Conservation (phyloP, 768 basidiomycete species). For the Amanita thiersii region DNA sequence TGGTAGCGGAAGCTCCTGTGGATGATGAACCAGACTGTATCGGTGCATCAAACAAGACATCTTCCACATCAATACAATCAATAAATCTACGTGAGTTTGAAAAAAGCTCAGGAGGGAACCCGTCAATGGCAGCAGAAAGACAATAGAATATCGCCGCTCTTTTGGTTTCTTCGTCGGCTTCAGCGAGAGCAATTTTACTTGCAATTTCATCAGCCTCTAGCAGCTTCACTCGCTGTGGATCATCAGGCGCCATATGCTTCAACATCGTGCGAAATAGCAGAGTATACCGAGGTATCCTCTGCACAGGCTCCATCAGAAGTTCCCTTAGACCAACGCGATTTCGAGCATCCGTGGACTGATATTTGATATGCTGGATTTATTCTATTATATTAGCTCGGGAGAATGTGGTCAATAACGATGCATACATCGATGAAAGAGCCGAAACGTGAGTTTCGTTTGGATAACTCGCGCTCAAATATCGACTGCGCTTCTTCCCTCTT, state of each 20-base stretch:
- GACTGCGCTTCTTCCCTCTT: slow-evolving; percentile 90
- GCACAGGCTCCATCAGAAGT: slow-evolving; percentile 93
- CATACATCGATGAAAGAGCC: slow-evolving; percentile 81
- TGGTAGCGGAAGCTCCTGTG: slow-evolving; percentile 30
- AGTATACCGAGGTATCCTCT: slow-evolving; percentile 92
- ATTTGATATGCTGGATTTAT: slow-evolving; percentile 69
- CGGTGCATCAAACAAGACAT: slow-evolving; percentile 48
- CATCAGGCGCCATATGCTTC: slow-evolving; percentile 75
- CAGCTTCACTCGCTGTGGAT: slow-evolving; percentile 72
- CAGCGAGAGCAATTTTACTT: slow-evolving; percentile 84
- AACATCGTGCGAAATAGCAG: slow-evolving; percentile 89
- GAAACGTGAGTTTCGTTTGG: slow-evolving; percentile 76
- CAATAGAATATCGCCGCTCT: slow-evolving; percentile 85
- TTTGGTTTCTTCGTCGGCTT: slow-evolving; percentile 87
- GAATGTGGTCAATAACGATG: slow-evolving; percentile 12
- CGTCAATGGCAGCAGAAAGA: slow-evolving; percentile 77
- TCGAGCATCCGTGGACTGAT: slow-evolving; percentile 60
- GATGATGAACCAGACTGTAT: slow-evolving; percentile 35
- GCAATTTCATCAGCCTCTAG: slow-evolving; percentile 83
- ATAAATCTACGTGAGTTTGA: slow-evolving; percentile 83
- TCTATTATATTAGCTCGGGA: slow-evolving; percentile 8
- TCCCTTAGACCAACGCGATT: slow-evolving; percentile 87
- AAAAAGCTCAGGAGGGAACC: slow-evolving; percentile 86
- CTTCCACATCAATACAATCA: slow-evolving; percentile 91
- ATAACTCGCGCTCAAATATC: slow-evolving; percentile 79